phyloP scores from a whole-genome alignment of 225 moss, liverwort and hornwort genomes.

The Marchantia paleacea region DNA sequence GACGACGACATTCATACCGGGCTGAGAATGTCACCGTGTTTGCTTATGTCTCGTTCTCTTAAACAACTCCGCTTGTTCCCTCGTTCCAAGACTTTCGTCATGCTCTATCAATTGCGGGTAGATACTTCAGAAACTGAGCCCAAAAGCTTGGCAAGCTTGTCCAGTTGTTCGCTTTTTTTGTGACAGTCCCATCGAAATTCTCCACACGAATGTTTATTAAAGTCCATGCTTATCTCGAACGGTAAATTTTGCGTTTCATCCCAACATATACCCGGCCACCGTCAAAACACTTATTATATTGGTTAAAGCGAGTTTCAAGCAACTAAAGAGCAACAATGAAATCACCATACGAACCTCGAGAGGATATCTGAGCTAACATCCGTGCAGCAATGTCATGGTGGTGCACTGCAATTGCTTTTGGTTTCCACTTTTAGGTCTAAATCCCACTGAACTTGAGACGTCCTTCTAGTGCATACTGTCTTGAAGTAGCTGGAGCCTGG shows the following conservation, averaged over 20 bases:
- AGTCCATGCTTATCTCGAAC: background rate
- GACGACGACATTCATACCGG: background rate
- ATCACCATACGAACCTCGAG: background rate
- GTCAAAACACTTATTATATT: background rate
- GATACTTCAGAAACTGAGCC: slow-evolving; percentile 1
- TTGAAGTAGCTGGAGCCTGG: background rate
- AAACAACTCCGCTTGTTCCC: background rate
- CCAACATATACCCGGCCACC: background rate
- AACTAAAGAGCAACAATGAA: background rate
- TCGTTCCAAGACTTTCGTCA: background rate
- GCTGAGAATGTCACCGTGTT: background rate
- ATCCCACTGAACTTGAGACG: background rate
- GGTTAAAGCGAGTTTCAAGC: background rate
- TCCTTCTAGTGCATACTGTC: background rate
- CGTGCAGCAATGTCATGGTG: background rate
- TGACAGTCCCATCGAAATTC: background rate
- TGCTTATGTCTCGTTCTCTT: slow-evolving; percentile 1
- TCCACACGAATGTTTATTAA: background rate
- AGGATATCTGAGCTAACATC: no score
- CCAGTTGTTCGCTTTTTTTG: background rate
- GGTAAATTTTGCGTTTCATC: background rate
- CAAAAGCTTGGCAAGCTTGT: background rate
- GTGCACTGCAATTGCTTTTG: background rate
- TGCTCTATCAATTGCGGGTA: background rate
- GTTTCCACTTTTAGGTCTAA: background rate